Base-by-base conservation (phyloP, 2,329 filamentous ascomycete species). In the Teratosphaeria pseudoeucalypti region DNA sequence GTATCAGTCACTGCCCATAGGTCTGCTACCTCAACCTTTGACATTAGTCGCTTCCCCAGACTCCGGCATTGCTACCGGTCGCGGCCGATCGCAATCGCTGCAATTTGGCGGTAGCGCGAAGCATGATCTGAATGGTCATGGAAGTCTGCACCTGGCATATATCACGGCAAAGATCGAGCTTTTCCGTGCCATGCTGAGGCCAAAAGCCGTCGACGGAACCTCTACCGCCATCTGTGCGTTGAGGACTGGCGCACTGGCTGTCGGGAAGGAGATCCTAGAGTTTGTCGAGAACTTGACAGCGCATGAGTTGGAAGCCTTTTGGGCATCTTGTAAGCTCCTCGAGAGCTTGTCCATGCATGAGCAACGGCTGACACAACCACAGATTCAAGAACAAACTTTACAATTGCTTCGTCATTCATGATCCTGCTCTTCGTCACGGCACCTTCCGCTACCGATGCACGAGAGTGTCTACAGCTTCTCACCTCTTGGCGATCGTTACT, bases 121-220 rank as follows among this genome's bases (percentile, higher is more conserved):
- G 4, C 71, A 81, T 10, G 77, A 78, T 27, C 73, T 81, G 32
- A 76, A 80, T 52, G 60, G 74, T 64, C 64, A 68, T 55, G 74
- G 78, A 1, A 79, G 77, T 49, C 69, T 82, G 9, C 77, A 81
- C 56, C 73, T 82, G 2, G 78, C 79, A 0, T 81, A 81, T 62
- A 77, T 79, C 55, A 78, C 78, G 0, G 77, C 79, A 0, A 79
- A 81, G 59, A 79, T 81, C 57, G 76, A 78, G 52, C 73, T 82
- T 2, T 79, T 81, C 64, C 76, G 79, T 2, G 76, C 76, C 4
- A 77, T 82, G 57, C 72, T 82, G 1, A 73, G 79, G 11, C 76
- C 76, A 9, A 71, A 61, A 29, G 63, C 66, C 3, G 66, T 67
- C 12, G 67, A 71, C 54, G 60, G 65, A 10, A 70, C 65, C 56